These are phyloP conservation scores for Acacia concinna DNA, from an alignment of 331 rosid species.

Conservation along the genomic window DNA sequence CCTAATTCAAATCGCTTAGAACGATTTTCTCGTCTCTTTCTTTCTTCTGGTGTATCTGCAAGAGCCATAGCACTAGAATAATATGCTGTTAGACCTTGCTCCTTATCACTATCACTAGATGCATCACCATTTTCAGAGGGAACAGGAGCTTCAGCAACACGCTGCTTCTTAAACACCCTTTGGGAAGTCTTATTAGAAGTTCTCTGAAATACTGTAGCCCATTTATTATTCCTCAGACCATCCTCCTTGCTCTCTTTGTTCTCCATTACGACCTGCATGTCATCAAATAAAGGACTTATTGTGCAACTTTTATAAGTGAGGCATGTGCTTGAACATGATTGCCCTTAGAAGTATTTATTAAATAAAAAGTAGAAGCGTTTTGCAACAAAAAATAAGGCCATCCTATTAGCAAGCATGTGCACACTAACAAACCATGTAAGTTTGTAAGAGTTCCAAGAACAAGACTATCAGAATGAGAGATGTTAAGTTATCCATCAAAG, in stretches of 20 bases:
- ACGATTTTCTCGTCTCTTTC: conserved; percentile 90
- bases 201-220: conserved; percentile 57
- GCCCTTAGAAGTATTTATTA: not conserved
- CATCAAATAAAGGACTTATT: conserved; percentile 23
- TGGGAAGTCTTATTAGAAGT: conserved; percentile 52
- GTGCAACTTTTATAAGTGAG: not conserved
- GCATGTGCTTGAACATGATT: conserved; percentile 19
- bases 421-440: not conserved
- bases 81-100: conserved; percentile 68
- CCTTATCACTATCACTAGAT: conserved; percentile 91
- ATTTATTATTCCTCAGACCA: conserved; percentile 49
- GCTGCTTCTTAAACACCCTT: conserved; percentile 77
- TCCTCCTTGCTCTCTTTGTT: conserved; percentile 56
- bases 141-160: conserved; percentile 53
- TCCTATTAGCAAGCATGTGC: not conserved
- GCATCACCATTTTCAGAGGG: conserved; percentile 65
- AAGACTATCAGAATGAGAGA: not conserved
- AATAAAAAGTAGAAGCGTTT: not conserved
- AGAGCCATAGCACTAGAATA: conserved; percentile 73
- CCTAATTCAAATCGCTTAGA: conserved; percentile 89
- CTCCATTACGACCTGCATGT: conserved; percentile 59
- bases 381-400: not conserved
- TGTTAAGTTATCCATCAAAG: not conserved
- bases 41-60: conserved; percentile 80
- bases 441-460: not conserved